These are phyloP conservation scores for Colletotrichum chrysophilum DNA, from an alignment of 2,329 filamentous ascomycete genomes.

Conservation along the genomic window DNA sequence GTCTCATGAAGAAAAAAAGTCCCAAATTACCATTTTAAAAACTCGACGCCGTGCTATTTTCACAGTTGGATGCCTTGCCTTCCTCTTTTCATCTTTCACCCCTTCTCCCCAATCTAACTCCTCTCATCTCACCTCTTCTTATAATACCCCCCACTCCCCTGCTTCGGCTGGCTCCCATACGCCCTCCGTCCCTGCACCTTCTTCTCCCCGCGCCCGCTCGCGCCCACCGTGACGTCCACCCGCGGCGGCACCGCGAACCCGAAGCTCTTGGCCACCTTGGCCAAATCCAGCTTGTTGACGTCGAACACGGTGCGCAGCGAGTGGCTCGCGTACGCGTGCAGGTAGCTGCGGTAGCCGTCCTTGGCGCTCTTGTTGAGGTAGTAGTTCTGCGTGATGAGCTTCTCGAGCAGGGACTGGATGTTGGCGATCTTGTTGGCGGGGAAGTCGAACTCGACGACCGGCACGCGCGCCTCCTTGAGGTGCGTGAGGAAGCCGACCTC, in stretches of 20 bases:
- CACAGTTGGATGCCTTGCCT: neutral
- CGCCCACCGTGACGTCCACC: constrained; percentile 83
- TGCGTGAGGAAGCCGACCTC: constrained; percentile 93
- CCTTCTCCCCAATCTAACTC: too few species aligned
- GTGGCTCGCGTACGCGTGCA: constrained; percentile 91
- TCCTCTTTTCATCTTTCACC: neutral
- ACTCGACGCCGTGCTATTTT: neutral
- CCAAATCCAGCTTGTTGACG: constrained; percentile 81
- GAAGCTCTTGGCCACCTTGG: constrained; percentile 84
- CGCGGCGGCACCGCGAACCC: constrained; percentile 80
- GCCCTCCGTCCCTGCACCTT: constrained; percentile 69
- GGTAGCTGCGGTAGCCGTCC: constrained; percentile 84
- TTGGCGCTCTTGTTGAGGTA: constrained; percentile 89
- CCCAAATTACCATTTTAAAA: constrained; percentile 8
- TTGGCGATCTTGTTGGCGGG: constrained; percentile 91
- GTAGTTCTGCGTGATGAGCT: constrained; percentile 93
- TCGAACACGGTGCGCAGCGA: constrained; percentile 68
- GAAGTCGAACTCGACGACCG: constrained; percentile 96
- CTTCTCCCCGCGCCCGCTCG: constrained; percentile 77
- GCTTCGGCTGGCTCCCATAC: constrained; percentile 79
- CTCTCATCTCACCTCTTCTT: constrained; percentile 31
- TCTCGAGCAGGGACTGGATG: constrained; percentile 89
- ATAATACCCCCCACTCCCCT: constrained; percentile 28
- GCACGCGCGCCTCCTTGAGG: constrained; percentile 88
- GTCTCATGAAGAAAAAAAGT: neutral